phyloP scores from a whole-genome alignment of 768 basidiomycete species.

The Boletus rubroflammeus region DNA sequence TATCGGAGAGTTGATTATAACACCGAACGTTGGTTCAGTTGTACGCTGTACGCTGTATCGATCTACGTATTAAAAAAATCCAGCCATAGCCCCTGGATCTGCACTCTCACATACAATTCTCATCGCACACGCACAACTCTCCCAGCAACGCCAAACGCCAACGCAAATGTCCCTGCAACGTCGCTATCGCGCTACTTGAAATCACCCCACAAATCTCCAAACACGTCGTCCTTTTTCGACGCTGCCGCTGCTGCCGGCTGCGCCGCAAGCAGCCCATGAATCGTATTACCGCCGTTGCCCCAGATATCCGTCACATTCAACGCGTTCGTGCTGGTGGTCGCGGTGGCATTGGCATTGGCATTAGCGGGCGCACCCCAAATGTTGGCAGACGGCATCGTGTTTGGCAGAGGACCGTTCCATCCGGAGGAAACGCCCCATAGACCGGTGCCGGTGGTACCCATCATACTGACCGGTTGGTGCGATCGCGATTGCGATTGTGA shows the following conservation, averaged over 20 bases:
- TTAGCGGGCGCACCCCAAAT: constrained; percentile 33
- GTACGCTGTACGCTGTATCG: not conserved
- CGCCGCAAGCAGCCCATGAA: constrained; percentile 33
- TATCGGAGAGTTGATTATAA: not conserved
- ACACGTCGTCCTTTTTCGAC: constrained; percentile 71
- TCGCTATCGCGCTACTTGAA: constrained; percentile 50
- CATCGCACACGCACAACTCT: not conserved
- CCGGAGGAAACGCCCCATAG: constrained; percentile 68
- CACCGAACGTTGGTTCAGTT: not conserved
- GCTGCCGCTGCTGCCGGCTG: constrained; percentile 24
- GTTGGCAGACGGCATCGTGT: constrained; percentile 24
- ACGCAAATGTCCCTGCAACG: not conserved
- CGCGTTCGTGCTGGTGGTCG: constrained; percentile 5
- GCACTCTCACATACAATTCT: not conserved
- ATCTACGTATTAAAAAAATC: not conserved
- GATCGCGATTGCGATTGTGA: not conserved
- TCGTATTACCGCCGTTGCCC: constrained; percentile 44
- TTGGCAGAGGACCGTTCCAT: constrained; percentile 43
- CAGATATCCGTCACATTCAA: constrained; percentile 56
- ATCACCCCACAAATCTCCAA: constrained; percentile 81
- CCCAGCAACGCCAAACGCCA: not conserved
- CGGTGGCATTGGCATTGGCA: not conserved
- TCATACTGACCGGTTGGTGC: constrained; percentile 46
- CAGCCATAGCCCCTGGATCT: not conserved
- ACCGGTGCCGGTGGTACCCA: constrained; percentile 50